Evolutionary conservation across 176 grass and related monocot species (phyloP), one percentile per base, ranked within the genome.

Genomic region (Oryza glaberrima): DNA sequence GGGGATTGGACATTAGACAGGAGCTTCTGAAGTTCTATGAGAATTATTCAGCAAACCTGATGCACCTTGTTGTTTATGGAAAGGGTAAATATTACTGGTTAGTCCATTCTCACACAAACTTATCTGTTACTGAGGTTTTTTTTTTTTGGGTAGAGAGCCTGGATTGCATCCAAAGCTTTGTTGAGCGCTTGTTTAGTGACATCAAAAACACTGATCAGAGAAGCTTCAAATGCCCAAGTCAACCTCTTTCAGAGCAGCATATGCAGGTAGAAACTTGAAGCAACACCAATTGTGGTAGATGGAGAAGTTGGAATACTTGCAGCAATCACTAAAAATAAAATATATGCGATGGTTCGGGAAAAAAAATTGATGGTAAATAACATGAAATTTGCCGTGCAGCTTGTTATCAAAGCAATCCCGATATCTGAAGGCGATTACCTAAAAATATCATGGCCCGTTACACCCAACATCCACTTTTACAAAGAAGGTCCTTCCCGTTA

Each of bases 31-130:
- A 91, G 89, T 94, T 98, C 79, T 98, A 98, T 0, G 78, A 94
- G 32, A 92, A 90, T 52, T 98, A 98, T 94, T 98, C 96, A 28
- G 90, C 96, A 67, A 95, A 98, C 60, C 75, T 98, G 83, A 98
- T 98, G 96, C 91, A 92, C 80, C 96, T 98, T 84, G 91, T 91
- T 84, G 93, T 98, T 66, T 98, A 98, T 86, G 93, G 82, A 92
- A 94, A 87, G 81, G 96, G 96, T 98, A 88, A 77, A 44, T 73
- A 83, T 73, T 86, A 38, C 35, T 61, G 49, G 41, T 78, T 79
- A 61, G 11, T 69, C 32, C 30, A 65, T 71, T 82, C 22, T 26
- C 17, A 71, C 40, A 70, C 17, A 67, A 38, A 76, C 40, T 61
- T 72, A 68, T 69, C 70, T 66, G 14, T 63, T 85, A 70, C 63